A percentile compares a stretch with the other conserved stretches of the same genome.
phyloP scores from a whole-genome alignment of 2,329 filamentous ascomycete species.

The Nemania serpens region DNA sequence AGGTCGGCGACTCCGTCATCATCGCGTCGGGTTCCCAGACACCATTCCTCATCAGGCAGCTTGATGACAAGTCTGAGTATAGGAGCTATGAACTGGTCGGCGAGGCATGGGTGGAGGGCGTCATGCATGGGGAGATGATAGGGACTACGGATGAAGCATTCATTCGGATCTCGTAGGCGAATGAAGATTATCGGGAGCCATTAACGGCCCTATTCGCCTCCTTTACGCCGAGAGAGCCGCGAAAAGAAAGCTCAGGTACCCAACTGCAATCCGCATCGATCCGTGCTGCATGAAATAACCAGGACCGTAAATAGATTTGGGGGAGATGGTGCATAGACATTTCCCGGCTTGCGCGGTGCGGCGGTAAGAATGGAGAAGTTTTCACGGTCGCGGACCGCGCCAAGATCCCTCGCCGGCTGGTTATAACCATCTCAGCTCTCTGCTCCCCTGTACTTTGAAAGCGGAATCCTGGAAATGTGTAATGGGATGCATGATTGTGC shows the following conservation, averaged over 20 bases:
- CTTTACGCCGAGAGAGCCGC: not conserved
- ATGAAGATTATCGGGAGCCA: not conserved
- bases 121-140: slow-evolving; percentile 26
- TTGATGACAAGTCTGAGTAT: not conserved
- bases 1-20: slow-evolving; percentile 16
- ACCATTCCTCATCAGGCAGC: slow-evolving; percentile 17
- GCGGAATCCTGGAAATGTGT: not conserved
- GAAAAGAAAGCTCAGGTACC: not conserved
- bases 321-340: not conserved
- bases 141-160: slow-evolving; percentile 11
- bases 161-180: slow-evolving; percentile 11
- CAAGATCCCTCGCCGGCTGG: not conserved
- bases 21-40: slow-evolving; percentile 23
- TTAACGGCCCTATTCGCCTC: not conserved
- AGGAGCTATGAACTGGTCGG: slow-evolving; percentile 14
- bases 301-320: not conserved
- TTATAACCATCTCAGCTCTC: not conserved
- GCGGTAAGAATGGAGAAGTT: not conserved
- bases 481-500: not conserved
- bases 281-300: not conserved
- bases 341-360: not conserved
- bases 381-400: not conserved
- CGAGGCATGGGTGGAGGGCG: slow-evolving; percentile 22
- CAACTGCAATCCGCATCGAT: not conserved
- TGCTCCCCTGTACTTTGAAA: not conserved